Percentiles rank a stretch among this genome's conserved stretches.
phyloP scores from a whole-genome alignment of 208 protist species.

The Acanthamoeba culbertsoni region DNA sequence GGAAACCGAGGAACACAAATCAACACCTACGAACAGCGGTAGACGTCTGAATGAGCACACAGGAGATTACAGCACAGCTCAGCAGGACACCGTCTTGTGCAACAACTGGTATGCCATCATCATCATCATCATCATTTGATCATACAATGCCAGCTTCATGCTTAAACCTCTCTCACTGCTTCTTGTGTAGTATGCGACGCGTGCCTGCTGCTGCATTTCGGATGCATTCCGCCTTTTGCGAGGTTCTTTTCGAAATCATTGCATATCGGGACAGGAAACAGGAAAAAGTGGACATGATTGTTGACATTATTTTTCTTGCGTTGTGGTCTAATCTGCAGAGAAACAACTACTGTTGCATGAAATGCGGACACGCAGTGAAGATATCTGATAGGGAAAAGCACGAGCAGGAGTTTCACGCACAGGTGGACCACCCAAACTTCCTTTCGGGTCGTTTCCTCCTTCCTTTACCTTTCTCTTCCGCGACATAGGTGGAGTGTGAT shows the following conservation, averaged over 20 bases:
- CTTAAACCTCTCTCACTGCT: background rate
- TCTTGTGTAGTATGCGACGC: background rate
- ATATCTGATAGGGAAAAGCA: background rate
- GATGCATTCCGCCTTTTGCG: slow-evolving; percentile 36
- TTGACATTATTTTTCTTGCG: background rate
- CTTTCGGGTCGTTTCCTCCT: background rate
- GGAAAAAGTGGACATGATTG: background rate
- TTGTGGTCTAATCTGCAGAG: background rate
- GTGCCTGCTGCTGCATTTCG: background rate
- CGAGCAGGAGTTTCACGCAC: slow-evolving; percentile 31
- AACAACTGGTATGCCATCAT: background rate
- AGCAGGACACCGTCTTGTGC: background rate
- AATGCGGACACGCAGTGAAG: background rate
- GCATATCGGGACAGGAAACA: background rate
- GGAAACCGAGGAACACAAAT: background rate
- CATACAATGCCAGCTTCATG: background rate
- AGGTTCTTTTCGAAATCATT: background rate
- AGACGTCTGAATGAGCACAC: background rate
- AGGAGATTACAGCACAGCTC: background rate
- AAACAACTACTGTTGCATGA: slow-evolving; percentile 16
- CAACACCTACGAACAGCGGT: background rate
- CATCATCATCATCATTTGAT: background rate
- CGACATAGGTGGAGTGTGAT: background rate
- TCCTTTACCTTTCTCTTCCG: background rate
- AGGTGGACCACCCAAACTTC: background rate